Evolutionary conservation across 2,329 filamentous ascomycete species (phyloP).

Genomic region (Clarireedia sp.): DNA sequence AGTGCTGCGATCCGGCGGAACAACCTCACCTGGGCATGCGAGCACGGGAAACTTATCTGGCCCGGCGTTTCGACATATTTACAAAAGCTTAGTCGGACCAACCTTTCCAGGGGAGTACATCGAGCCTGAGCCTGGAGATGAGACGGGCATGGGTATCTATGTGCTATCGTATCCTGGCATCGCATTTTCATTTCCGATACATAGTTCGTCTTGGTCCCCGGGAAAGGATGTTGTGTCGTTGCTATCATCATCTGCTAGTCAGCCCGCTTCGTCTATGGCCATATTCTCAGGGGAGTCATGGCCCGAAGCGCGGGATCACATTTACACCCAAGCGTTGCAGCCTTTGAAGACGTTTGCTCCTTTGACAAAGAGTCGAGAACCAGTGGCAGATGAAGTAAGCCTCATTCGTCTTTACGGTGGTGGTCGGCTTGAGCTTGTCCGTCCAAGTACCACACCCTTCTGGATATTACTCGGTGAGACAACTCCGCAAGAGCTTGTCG

Average conservation of each 20-base stretch:
- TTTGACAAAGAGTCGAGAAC: conserved; percentile 64
- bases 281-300: conserved; percentile 87
- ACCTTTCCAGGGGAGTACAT: conserved; percentile 93
- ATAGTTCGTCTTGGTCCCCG: conserved; percentile 65
- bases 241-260: conserved; percentile 68
- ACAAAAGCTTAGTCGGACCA: conserved; percentile 85
- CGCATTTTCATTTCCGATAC: conserved; percentile 82
- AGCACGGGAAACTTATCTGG: conserved; percentile 38
- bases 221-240: conserved; percentile 77
- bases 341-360: conserved; percentile 66
- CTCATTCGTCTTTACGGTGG: conserved; percentile 69
- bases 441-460: conserved; percentile 58
- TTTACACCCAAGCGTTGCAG: conserved; percentile 69
- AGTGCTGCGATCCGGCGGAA: conserved; percentile 56
- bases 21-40: conserved; percentile 27
- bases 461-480: conserved; percentile 76
- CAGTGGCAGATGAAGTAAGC: conserved; percentile 82
- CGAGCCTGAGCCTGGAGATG: conserved; percentile 45
- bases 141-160: conserved; percentile 62
- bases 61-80: conserved; percentile 81
- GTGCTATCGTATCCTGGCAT: conserved; percentile 91
- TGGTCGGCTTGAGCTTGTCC: conserved; percentile 69
- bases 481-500: conserved; percentile 82
- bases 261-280: conserved; percentile 77
- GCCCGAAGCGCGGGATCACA: conserved; percentile 67